Percentiles rank a stretch among this genome's conserved stretches.
Evolutionary conservation across 441 rosid species (phyloP).

Genomic region (Syzygium malaccense): DNA sequence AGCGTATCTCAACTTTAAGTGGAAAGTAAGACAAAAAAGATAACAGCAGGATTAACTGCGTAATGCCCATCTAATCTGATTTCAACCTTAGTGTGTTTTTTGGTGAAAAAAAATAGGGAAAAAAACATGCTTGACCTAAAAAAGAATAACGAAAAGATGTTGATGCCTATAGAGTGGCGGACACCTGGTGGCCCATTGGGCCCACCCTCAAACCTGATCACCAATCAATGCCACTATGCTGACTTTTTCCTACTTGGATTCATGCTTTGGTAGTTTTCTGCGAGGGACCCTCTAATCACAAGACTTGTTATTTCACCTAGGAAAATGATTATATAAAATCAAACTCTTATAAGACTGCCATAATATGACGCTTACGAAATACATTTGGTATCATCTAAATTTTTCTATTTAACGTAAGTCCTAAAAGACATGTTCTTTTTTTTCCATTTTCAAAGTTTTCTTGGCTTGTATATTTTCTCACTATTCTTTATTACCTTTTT

Average conservation of each 20-base stretch:
- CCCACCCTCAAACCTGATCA: neutral
- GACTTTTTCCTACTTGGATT: neutral
- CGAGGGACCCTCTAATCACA: neutral
- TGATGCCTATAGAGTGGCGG: neutral
- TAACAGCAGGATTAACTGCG: neutral
- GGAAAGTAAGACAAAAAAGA: neutral
- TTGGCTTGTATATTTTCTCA: neutral
- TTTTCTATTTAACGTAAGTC: neutral
- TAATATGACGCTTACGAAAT: neutral
- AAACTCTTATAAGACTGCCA: neutral
- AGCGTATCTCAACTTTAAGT: neutral
- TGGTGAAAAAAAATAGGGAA: neutral
- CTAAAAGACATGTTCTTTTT: neutral
- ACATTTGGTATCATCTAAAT: neutral
- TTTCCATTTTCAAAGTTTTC: neutral
- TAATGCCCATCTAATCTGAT: neutral
- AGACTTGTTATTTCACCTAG: neutral
- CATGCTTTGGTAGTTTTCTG: neutral
- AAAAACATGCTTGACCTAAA: neutral
- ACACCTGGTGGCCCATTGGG: neutral
- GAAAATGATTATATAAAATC: neutral
- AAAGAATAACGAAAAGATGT: neutral
- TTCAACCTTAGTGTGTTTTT: neutral
- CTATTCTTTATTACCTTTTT: neutral
- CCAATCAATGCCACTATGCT: neutral